Evolutionary conservation across 331 rosid genomes (phyloP).

Genomic region (Acacia pycnantha): DNA sequence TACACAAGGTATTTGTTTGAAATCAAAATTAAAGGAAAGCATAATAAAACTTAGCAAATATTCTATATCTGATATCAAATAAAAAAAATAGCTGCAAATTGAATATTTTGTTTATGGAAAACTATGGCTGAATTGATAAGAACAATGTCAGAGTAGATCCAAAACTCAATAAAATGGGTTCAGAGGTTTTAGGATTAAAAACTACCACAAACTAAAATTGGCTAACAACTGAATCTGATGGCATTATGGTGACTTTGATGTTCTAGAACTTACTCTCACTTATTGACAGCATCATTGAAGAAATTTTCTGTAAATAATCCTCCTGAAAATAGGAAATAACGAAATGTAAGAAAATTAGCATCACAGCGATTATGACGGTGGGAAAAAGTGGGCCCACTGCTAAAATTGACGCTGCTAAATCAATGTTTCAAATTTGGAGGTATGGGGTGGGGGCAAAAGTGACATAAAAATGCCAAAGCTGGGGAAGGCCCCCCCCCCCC

Average conservation of each 20-base stretch:
- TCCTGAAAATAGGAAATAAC: conserved; percentile 24
- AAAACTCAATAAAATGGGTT: not conserved
- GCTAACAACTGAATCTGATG: conserved; percentile 24
- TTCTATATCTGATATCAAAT: not conserved
- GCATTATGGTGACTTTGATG: conserved; percentile 27
- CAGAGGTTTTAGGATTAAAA: not conserved
- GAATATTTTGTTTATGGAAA: not conserved
- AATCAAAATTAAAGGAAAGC: no score
- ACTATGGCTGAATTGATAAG: not conserved
- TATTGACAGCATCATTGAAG: conserved; percentile 42
- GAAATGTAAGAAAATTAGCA: not conserved
- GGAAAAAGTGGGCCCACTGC: not conserved
- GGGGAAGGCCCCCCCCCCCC: not conserved
- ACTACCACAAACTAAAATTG: not conserved
- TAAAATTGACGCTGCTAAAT: not conserved
- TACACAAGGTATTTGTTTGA: not conserved
- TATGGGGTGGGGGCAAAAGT: not conserved
- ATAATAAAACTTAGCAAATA: not conserved
- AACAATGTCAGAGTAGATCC: not conserved
- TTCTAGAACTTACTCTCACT: conserved; percentile 43
- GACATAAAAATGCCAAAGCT: not conserved
- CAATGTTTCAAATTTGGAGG: not conserved
- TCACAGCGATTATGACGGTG: not conserved
- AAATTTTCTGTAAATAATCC: conserved; percentile 43
- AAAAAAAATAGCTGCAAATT: not conserved